Conservation (phyloP, 805 yeast species). For the Zygosaccharomyces gambellarensis region DNA sequence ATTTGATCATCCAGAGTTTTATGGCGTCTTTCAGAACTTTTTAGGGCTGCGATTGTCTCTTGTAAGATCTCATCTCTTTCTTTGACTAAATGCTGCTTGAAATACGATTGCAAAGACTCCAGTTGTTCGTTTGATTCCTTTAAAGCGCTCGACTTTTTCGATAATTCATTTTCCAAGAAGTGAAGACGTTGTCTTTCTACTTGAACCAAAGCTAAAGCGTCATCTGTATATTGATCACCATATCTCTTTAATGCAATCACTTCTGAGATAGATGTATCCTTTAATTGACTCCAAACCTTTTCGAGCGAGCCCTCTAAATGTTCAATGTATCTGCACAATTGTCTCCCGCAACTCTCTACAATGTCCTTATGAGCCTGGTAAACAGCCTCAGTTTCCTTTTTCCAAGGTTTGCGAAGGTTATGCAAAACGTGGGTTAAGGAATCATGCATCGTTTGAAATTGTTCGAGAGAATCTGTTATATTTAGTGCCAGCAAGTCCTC, state of each 20-base stretch:
- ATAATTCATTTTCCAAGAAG: neutral
- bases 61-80: conserved; percentile 11
- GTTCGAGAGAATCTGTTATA: conserved; percentile 1
- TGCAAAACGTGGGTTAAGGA: neutral
- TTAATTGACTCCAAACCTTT: conserved; percentile 1
- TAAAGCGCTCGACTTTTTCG: conserved; percentile 8
- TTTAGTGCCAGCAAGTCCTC: conserved; percentile 4
- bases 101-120: conserved; percentile 10
- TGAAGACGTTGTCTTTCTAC: neutral
- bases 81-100: conserved; percentile 10
- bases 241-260: neutral
- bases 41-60: conserved; percentile 6
- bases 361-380: conserved; percentile 6
- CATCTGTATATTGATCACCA: neutral
- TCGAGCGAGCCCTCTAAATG: conserved; percentile 5
- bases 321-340: conserved; percentile 3
- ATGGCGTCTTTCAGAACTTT: conserved; percentile 9
- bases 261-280: conserved; percentile 2
- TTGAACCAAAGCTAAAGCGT: neutral
- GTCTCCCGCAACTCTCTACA: neutral
- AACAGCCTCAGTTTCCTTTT: conserved; percentile 5
- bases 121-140: conserved; percentile 9
- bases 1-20: conserved; percentile 8
- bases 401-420: conserved; percentile 2
- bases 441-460: conserved; percentile 8